Base-by-base conservation (phyloP, 2,329 filamentous ascomycete genomes). In the Byssochlamys sp. region DNA sequence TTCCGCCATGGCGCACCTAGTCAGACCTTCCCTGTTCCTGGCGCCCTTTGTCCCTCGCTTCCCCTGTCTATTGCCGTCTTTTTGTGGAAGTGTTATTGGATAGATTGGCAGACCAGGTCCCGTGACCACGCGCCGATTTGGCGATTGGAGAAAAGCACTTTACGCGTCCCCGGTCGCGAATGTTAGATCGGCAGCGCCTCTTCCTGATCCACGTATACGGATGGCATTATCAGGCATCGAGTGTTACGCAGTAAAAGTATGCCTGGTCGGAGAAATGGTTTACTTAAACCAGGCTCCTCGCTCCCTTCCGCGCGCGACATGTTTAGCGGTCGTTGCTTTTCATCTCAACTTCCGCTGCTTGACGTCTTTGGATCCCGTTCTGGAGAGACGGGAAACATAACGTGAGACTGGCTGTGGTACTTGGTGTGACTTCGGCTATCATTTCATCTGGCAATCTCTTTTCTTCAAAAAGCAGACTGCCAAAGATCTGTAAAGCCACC, bases 91-190 rank as follows among this genome's bases (percentile, higher is more conserved):
- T 45, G n/a, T 45, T 45, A 45, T 45, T 45, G 39, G 39, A 45
- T 19, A 9, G 6, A 7, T 9, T 6, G n/a, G 1, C 5, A 3
- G 54, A 57, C 45, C 51, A 19, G 27, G 25, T 61, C 70, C 63
- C 69, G 70, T 73, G 71, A 73, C 63, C 56, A 60, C 71, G 71
- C 65, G 71, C 56, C 59, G 58, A 68, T 73, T 72, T 73, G 68
- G 70, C 69, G 70, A 71, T 67, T 52, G 50, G 27, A n/a, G 33
- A 53, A 61, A 64, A 62, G 63, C 63, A 65, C 66, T 68, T 67
- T 70, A 71, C 70, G 70, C 65, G 66, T 66, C 63, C 57, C 35
- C n/a, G 12, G 45, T 39, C 39, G 61, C 59, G 63, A 14, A 26
- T 48, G 28, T 48, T 55, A 55, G 53, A 33, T 51, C 27, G 49